These are phyloP conservation scores for Aspergillus pseudoterreus DNA, from an alignment of 2,329 filamentous ascomycete species.

Conservation along the genomic window DNA sequence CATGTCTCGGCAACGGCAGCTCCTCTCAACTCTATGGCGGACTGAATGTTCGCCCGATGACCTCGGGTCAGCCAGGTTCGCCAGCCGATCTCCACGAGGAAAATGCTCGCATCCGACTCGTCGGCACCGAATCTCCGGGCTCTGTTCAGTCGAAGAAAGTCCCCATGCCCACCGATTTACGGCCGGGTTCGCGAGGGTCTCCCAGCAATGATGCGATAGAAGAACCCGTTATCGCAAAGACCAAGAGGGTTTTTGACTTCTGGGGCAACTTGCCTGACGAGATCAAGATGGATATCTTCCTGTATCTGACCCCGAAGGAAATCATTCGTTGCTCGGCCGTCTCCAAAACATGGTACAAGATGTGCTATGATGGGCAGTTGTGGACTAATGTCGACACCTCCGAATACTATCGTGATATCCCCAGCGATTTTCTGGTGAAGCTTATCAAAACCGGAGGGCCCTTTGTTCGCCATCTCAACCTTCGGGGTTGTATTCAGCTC, in stretches of 20 bases:
- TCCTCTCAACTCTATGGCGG: slow-evolving; percentile 55
- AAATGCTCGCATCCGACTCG: slow-evolving; percentile 52
- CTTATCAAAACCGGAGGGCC: slow-evolving; percentile 83
- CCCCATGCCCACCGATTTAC: slow-evolving; percentile 62
- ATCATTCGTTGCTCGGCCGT: slow-evolving; percentile 74
- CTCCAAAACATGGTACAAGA: slow-evolving; percentile 71
- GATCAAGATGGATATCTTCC: slow-evolving; percentile 72
- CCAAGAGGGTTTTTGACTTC: slow-evolving; percentile 56
- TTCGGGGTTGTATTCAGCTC: slow-evolving; percentile 86
- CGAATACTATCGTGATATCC: slow-evolving; percentile 82
- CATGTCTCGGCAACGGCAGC: slow-evolving; percentile 53
- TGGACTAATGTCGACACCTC: slow-evolving; percentile 84
- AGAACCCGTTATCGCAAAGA: slow-evolving; percentile 24
- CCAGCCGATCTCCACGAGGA: slow-evolving; percentile 50
- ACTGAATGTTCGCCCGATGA: slow-evolving; percentile 55
- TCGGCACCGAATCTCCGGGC: slow-evolving; percentile 48
- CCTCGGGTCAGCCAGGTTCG: slow-evolving; percentile 42
- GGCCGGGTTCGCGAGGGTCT: slow-evolving; percentile 44
- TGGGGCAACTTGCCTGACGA: slow-evolving; percentile 82
- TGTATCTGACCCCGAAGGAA: slow-evolving; percentile 73
- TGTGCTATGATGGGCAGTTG: slow-evolving; percentile 92
- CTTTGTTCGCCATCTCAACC: slow-evolving; percentile 85
- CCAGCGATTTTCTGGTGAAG: slow-evolving; percentile 75
- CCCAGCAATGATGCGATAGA: slow-evolving; percentile 15
- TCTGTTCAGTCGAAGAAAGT: slow-evolving; percentile 47